Base-by-base conservation (phyloP, 2,329 filamentous ascomycete species). In the Blumeriella jaapii region DNA sequence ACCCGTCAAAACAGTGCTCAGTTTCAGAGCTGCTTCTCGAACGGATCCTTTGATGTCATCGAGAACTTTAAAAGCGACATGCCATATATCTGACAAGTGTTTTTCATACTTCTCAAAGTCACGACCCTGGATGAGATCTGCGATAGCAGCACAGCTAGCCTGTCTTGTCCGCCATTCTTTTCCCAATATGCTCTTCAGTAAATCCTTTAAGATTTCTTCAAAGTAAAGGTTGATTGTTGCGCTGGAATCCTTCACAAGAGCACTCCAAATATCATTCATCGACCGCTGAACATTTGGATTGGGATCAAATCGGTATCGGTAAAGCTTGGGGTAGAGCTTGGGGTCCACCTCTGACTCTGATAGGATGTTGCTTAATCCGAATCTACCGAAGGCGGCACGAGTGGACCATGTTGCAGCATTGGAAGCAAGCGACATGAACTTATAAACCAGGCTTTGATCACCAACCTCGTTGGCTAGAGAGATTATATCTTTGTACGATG, bases 191-290 rank as follows among this genome's bases (percentile, higher is more conserved):
- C 81, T 93, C 48, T 77, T 78, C 19, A 98, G 65, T 5, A 96
- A 63, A 54, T 98, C 91, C 7, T 78, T 68, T 64, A 98, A 80
- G 50, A 98, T 96, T 6, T 74, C 74, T 45, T 93, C 81, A 53
- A 96, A 95, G 57, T 96, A 71, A 12, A 68, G 64, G 45, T 91
- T 78, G 27, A 96, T 72, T 0, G 82, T 82, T 1, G 71, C 67
- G 12, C 74, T 77, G 1, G 84, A 73, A 49, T 96, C 86, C 54
- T 93, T 93, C 35, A 96, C 86, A n/a, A 98, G 63, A 0, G 89
- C 80, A 51, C 82, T 87, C 91, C 91, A 98, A 46, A 98, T 96
- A 44, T 93, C 85, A 38, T 93, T 87, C 91, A 98, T 98, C 1
- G 89, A 94, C 30, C 78, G 71, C 55, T 89, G 84, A 9, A 96